Base-by-base conservation (phyloP, 225 moss, liverwort and hornwort species). In the Marchantia paleacea region DNA sequence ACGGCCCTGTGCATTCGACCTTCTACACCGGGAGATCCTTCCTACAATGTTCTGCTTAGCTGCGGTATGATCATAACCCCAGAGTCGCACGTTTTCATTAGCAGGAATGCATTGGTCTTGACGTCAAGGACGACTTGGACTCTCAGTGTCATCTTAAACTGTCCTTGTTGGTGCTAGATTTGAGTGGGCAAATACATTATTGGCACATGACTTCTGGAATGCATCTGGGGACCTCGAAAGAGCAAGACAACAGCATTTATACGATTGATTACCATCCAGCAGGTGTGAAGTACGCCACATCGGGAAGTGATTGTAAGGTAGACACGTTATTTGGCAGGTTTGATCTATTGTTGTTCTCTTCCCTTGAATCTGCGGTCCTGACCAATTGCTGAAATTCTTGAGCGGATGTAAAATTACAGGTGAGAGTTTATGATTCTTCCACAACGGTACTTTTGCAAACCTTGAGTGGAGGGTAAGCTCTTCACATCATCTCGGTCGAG, bases 201-300 rank as follows among this genome's bases (percentile, higher is more conserved):
- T 96, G 96, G 96, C 94, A 96, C 81, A 87, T 92, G 49, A 96
- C 96, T 0, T 94, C 92, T 0, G 92, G 92, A 66, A 93, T 90
- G 80, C 91, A 96, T 77, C 74, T 93, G 16, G 90, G 89, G 7
- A 10, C 83, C 8, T 90, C 78, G 51, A 81, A 24, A 20, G 92
- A 96, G 82, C 29, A 24, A 0, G 53, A 82, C 25, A 96, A 96
- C 83, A 85, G 86, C 67, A 91, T 92, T 12, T 90, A 88, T 70
- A 79, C 90, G 0, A 51, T 93, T 60, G 94, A 94, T 76, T 89
- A 92, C 76, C 84, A 92, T 20, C 53, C 88, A 69, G 86, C 54
- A 29, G 92, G 92, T 39, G 78, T 82, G 39, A 94, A 85, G 67
- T 92, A 90, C 87, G 92, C 92, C 7, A 94, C 96, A 0, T 84